Percentiles rank a stretch among this genome's conserved stretches.
Conservation (phyloP, 805 yeast genomes). For the Helenozyma rhizophorensis region DNA sequence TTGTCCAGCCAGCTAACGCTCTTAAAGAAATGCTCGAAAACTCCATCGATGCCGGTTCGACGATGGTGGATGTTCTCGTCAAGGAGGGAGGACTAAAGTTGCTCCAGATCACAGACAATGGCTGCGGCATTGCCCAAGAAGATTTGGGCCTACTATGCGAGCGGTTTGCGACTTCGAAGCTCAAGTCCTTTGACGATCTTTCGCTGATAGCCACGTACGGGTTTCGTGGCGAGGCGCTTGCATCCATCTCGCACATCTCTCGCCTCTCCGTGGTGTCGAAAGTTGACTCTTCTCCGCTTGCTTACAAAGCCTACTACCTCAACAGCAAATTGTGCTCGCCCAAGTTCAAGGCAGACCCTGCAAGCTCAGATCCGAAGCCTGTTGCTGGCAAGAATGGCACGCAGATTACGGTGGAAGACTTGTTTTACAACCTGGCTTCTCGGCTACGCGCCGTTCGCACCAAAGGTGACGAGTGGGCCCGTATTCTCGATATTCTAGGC, state of each 20-base stretch:
- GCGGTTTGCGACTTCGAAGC: slow-evolving; percentile 88
- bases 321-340: slow-evolving; percentile 58
- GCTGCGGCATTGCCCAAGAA: slow-evolving; percentile 68
- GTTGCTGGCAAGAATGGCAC: slow-evolving; percentile 89
- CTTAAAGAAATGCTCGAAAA: slow-evolving; percentile 90
- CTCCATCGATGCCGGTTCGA: slow-evolving; percentile 79
- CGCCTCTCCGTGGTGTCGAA: slow-evolving; percentile 78
- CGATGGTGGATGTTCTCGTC: slow-evolving; percentile 71
- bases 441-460: slow-evolving; percentile 64
- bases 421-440: slow-evolving; percentile 84
- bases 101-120: slow-evolving; percentile 86
- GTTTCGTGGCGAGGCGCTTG: slow-evolving; percentile 94
- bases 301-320: slow-evolving; percentile 63
- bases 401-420: slow-evolving; percentile 76
- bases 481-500: slow-evolving; percentile 77
- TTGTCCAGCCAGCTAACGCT: slow-evolving; percentile 91
- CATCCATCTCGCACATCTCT: slow-evolving; percentile 88
- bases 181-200: slow-evolving; percentile 71
- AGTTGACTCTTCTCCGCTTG: slow-evolving; percentile 54
- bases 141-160: slow-evolving; percentile 83
- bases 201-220: slow-evolving; percentile 75
- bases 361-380: slow-evolving; percentile 52
- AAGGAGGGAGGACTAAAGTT: slow-evolving; percentile 90
- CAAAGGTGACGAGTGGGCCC: slow-evolving; percentile 68
- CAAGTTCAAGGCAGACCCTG: slow-evolving; percentile 31